Percentiles rank a stretch among this genome's conserved stretches.
Evolutionary conservation across 1,284 basidiomycete genomes (phyloP).

Genomic region (Sanghuangporus baumii): DNA sequence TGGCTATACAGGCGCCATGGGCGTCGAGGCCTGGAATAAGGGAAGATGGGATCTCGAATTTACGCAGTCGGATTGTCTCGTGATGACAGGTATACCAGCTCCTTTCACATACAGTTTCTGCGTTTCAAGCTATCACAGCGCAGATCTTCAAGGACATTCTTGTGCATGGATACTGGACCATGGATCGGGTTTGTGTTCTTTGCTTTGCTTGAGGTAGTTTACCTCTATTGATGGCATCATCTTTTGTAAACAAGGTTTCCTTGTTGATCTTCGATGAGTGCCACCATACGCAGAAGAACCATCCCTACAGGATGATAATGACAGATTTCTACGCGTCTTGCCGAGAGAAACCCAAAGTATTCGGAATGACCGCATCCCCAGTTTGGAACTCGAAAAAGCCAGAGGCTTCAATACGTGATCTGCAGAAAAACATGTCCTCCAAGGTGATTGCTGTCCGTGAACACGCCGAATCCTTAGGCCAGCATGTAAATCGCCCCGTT

Average conservation of each 20-base stretch:
- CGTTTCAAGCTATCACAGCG: conserved; percentile 36
- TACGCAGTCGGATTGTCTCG: conserved; percentile 61
- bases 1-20: conserved; percentile 62
- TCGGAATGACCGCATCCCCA: conserved; percentile 85
- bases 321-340: conserved; percentile 61
- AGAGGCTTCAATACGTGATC: conserved; percentile 46
- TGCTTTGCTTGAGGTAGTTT: neutral
- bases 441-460: conserved; percentile 68
- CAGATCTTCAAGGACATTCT: conserved; percentile 77
- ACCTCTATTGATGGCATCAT: neutral
- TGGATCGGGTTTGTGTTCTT: conserved; percentile 43
- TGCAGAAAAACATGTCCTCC: conserved; percentile 68
- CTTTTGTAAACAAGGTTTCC: conserved; percentile 44
- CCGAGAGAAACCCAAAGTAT: conserved; percentile 64
- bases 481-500: conserved; percentile 54
- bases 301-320: conserved; percentile 79
- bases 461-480: conserved; percentile 55
- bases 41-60: conserved; percentile 61
- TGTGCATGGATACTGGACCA: conserved; percentile 72
- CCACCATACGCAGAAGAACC: conserved; percentile 72
- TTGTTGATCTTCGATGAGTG: conserved; percentile 82
- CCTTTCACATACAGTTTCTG: conserved; percentile 5
- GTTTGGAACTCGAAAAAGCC: conserved; percentile 72
- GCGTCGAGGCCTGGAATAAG: conserved; percentile 64
- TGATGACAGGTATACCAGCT: conserved; percentile 63